Evolutionary conservation across 2,329 filamentous ascomycete species (phyloP).

Genomic region (Stenocarpella maydis): DNA sequence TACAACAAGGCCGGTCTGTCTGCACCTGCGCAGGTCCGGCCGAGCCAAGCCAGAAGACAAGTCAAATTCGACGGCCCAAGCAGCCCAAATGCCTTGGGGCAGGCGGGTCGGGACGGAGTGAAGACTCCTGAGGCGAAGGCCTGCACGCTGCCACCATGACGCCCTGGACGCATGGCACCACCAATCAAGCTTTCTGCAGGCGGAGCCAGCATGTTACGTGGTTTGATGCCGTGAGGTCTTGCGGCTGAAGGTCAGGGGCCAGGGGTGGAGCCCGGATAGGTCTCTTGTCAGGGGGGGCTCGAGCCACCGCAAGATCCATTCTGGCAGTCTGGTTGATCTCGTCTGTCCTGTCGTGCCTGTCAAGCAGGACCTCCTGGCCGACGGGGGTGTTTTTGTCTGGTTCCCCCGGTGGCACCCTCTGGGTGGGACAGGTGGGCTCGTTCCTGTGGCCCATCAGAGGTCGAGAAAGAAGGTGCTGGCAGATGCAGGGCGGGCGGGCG

Average conservation of each 20-base stretch:
- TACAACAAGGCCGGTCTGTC: neutral
- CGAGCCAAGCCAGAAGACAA: slow-evolving; percentile 4
- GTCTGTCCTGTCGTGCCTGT: slow-evolving; percentile 21
- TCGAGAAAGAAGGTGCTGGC: slow-evolving; percentile 21
- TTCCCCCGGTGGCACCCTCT: slow-evolving; percentile 1
- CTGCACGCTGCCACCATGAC: slow-evolving; percentile 8
- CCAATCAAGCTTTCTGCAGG: slow-evolving; percentile 20
- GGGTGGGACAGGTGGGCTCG: no score
- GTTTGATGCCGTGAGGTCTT: slow-evolving; percentile 28
- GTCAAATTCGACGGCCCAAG: neutral
- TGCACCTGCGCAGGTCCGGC: neutral
- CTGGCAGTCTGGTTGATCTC: slow-evolving; percentile 12
- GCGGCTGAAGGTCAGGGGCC: slow-evolving; percentile 34
- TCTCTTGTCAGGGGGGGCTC: slow-evolving; percentile 28
- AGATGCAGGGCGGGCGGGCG: slow-evolving; percentile 16
- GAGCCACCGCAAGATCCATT: slow-evolving; percentile 28
- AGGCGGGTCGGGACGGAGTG: neutral
- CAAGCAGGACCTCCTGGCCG: slow-evolving; percentile 25
- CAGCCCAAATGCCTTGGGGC: neutral
- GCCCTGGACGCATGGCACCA: slow-evolving; percentile 22
- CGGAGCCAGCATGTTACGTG: slow-evolving; percentile 23
- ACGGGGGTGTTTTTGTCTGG: neutral
- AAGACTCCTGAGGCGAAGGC: slow-evolving; percentile 15
- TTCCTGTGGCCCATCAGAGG: slow-evolving; percentile 1
- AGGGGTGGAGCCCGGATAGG: slow-evolving; percentile 27